Conservation (phyloP, 495 filamentous ascomycete genomes). For the Tuber calosporum region DNA sequence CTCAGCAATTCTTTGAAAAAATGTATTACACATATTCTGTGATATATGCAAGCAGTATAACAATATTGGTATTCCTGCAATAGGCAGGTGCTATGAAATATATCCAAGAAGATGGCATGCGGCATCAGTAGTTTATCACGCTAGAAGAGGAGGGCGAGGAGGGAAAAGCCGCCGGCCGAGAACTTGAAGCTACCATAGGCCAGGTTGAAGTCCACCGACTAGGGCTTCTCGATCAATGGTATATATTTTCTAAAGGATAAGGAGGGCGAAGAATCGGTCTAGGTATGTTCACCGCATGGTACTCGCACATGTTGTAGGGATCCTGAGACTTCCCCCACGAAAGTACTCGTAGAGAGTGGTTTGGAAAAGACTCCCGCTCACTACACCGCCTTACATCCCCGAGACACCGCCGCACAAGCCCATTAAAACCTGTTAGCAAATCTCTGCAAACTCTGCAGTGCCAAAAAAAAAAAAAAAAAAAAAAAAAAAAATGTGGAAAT, state of each 20-base stretch:
- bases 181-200: not conserved
- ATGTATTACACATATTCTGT: not conserved
- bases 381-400: not conserved
- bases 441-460: not conserved
- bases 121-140: not conserved
- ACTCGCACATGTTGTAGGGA: not conserved
- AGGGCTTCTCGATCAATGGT: not conserved
- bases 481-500: not conserved
- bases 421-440: not conserved
- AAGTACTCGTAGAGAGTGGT: not conserved
- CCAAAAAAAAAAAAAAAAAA: not conserved
- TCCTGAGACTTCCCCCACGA: not conserved
- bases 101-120: not conserved
- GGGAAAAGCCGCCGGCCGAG: slow-evolving; percentile 15
- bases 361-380: not conserved
- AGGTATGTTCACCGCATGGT: not conserved
- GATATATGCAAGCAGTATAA: not conserved
- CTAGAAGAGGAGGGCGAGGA: slow-evolving; percentile 23
- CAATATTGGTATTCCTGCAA: not conserved
- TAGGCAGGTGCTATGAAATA: not conserved
- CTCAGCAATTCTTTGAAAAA: not conserved
- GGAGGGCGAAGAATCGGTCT: not conserved
- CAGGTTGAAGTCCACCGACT: not conserved
- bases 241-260: not conserved
- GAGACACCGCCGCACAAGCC: not conserved